phyloP scores from a whole-genome alignment of 1,284 basidiomycete species.

The Rhodotorula mucilaginosa region DNA sequence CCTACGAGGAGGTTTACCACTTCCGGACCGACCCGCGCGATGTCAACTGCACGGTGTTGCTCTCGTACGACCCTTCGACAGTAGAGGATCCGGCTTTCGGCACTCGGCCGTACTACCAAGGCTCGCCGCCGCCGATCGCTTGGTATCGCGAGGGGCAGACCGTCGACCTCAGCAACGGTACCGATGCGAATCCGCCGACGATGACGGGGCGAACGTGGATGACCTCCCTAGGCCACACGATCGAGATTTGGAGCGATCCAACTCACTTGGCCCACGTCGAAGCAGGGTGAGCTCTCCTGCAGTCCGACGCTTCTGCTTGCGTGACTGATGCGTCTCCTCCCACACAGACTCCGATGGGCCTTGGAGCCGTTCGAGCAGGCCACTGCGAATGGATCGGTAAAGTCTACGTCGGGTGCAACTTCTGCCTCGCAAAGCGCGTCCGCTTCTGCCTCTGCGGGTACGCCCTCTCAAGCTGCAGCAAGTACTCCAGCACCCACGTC shows the following conservation, averaged over 20 bases:
- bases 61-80: constrained; percentile 23
- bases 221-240: constrained; percentile 25
- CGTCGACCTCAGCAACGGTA: constrained; percentile 36
- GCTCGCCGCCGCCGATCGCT: constrained; percentile 30
- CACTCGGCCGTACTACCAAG: constrained; percentile 29
- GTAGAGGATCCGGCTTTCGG: constrained; percentile 20
- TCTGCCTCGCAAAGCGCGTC: background rate
- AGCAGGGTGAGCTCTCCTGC: constrained; percentile 21
- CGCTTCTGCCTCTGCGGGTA: background rate
- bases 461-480: background rate
- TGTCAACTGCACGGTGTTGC: constrained; percentile 36
- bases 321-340: background rate
- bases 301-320: background rate
- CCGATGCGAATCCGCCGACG: background rate
- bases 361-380: background rate
- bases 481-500: background rate
- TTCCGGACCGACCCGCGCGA: constrained; percentile 35
- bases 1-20: constrained; percentile 35
- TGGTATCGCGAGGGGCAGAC: constrained; percentile 31
- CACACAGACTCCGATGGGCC: constrained; percentile 24
- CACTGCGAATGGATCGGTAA: background rate
- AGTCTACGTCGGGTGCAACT: background rate
- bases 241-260: constrained; percentile 26
- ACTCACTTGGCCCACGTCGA: constrained; percentile 29
- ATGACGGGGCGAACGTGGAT: constrained; percentile 37